These are phyloP conservation scores for Acanthamoeba sp. DNA, from an alignment of 208 protist species.

Conservation along the genomic window DNA sequence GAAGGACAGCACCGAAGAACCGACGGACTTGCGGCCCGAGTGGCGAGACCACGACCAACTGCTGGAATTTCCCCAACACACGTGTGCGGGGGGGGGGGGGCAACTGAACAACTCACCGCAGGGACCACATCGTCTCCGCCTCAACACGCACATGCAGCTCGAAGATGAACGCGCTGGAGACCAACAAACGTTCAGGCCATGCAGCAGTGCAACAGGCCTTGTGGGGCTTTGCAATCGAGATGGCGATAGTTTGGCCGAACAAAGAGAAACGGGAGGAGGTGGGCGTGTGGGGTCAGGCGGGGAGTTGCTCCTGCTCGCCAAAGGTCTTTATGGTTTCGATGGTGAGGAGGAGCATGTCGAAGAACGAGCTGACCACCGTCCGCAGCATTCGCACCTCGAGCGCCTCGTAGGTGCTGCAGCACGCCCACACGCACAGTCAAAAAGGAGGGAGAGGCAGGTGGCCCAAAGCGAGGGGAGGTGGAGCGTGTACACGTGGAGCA, in stretches of 20 bases:
- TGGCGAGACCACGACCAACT: neutral
- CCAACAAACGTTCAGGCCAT: too few relatives aligned
- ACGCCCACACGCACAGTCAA: neutral
- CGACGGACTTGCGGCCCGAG: neutral
- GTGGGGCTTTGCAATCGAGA: too few relatives aligned
- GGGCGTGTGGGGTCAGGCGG: neutral
- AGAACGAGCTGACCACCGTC: slow-evolving; percentile 45
- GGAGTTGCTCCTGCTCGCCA: neutral
- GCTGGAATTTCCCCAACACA: too few relatives aligned
- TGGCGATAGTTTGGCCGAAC: neutral
- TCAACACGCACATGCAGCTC: too few relatives aligned
- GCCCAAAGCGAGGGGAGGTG: neutral
- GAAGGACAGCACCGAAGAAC: neutral
- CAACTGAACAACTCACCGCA: too few relatives aligned
- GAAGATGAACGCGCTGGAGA: too few relatives aligned
- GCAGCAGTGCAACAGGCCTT: too few relatives aligned
- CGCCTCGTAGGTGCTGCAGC: slow-evolving; percentile 27
- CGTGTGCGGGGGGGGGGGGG: too few relatives aligned
- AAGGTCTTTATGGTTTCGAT: slow-evolving; percentile 38
- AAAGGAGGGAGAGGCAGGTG: neutral
- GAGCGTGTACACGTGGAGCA: slow-evolving; percentile 17
- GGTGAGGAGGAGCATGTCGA: slow-evolving; percentile 31
- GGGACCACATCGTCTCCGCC: too few relatives aligned
- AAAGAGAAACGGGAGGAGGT: neutral
- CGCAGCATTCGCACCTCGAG: slow-evolving; percentile 20